Base-by-base conservation (phyloP, 305 asterid genomes). In the Euphrasia arctica region DNA sequence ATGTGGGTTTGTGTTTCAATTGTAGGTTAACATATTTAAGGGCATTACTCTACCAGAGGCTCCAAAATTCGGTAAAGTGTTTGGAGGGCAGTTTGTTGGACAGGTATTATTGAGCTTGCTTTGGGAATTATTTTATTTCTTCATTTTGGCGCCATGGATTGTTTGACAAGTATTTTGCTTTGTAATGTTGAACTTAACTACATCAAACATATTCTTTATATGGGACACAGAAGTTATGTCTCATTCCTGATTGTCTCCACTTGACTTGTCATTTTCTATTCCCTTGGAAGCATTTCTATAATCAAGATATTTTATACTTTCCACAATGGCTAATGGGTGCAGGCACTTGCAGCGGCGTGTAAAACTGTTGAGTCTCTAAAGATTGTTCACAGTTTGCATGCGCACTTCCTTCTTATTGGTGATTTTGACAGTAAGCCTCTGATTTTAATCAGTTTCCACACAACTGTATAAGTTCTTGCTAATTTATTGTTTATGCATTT, bases 321-420 rank as follows among this genome's bases (percentile, higher is more conserved):
- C 64, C 61, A 64, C 60, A 63, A 51, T 70, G 74, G 57, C 62
- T 70, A 54, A 76, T 63, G 78, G 67, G 65, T 80, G 84, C 95
- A 94, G 99, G 99, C 98, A 67, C 80, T 94, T 69, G 99, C 99
- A 68, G 99, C 99, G 31, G 99, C 97, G 9, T 75, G 87, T 50
- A 94, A 94, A 82, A 86, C 98, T 64, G 99, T 94, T 69, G 98
- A 94, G 73, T 85, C 80, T 80, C 95, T 88, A n/a, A 94, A 94
- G 88, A 74, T 85, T 65, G 95, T 85, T 66, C 97, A 94, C 81
- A 90, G 98, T 75, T 73, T 90, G 82, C 99, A 94, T 74, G 86
- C 91, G 43, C 85, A 88, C 81, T 94, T 90, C 87, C 89, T 90
- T 75, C 93, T 90, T 59, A 63, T 71, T 68, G 98, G 99, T 60